Conservation (phyloP, 257 asterid species). For the Rehmannia glutinosa region DNA sequence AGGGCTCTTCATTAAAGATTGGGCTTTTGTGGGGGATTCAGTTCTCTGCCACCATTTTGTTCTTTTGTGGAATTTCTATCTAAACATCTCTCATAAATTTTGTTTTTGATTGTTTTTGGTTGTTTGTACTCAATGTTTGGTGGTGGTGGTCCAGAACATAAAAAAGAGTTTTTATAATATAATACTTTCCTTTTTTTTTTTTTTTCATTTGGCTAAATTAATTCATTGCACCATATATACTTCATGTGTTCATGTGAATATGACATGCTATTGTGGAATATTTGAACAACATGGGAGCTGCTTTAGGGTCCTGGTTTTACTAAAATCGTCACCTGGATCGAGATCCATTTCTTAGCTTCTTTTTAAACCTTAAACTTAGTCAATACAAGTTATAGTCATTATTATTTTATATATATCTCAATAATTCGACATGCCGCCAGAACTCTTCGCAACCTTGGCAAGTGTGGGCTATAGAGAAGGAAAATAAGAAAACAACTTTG, state of each 20-base stretch:
- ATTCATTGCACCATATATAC: not conserved
- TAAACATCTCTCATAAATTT: too few relatives aligned
- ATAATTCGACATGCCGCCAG: too few relatives aligned
- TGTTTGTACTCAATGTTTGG: not conserved
- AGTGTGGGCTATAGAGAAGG: too few relatives aligned
- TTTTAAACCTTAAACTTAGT: not conserved
- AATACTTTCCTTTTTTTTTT: too few relatives aligned
- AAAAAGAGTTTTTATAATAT: too few relatives aligned
- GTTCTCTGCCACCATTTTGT: not conserved
- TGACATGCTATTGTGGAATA: not conserved
- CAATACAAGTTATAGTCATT: too few relatives aligned
- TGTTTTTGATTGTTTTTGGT: not conserved
- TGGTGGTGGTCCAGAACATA: not conserved
- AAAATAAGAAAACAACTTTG: too few relatives aligned
- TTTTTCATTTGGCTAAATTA: too few relatives aligned
- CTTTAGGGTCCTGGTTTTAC: not conserved
- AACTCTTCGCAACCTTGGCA: too few relatives aligned
- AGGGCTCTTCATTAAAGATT: not conserved
- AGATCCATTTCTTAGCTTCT: not conserved
- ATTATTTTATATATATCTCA: too few relatives aligned
- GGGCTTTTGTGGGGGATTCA: too few relatives aligned
- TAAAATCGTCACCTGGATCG: not conserved
- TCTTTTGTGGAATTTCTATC: not conserved
- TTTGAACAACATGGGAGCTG: not conserved
- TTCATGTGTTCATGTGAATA: not conserved